Base-by-base conservation (phyloP, 495 filamentous ascomycete genomes). In the Neurospora hispaniola region DNA sequence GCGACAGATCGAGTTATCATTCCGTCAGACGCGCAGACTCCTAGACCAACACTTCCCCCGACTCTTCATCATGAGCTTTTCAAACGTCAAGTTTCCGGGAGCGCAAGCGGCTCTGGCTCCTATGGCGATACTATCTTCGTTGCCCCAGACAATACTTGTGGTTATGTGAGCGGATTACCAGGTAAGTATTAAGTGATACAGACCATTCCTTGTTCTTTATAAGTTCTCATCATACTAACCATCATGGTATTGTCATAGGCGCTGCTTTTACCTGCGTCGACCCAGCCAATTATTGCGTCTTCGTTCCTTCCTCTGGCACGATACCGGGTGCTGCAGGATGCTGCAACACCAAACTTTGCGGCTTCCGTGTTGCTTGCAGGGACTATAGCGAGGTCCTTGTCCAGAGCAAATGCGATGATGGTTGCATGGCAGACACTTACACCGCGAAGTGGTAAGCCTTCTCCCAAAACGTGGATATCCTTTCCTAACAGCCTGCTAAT, bases 101-200 rank as follows among this genome's bases (percentile, higher is more conserved):
- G 54, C 54, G 54, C 11, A 62, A 74, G 74, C 54, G 54, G 66
- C 16, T 44, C 9, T 44, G 54, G 69, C 16, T 44, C 9, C 35
- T 73, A 72, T 38, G 76, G 69, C 8, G 72, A 78, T 40, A 82
- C 78, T 4, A 80, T 84, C 42, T 78, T 86, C 18, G 71, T 84
- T 48, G 84, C 80, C 16, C 82, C 84, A 9, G 85, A 87, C 72
- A 84, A 84, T 75, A 84, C 81, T 0, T 87, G 85, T 72, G 85
- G 85, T 74, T 87, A 78, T 71, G 72, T 87, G 31, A 74, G 75
- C 42, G 84, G 80, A 35, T 78, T 76, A 69, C 70, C 77, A 35
- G 80, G 83, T 80, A 74, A 59, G 76, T 70, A 12, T 35, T 35
- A 27, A 62, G 14, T 35, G 27, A 23, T 18, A 54, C 46, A 12